These are phyloP conservation scores for Penicillium thymicola DNA, from an alignment of 2,329 filamentous ascomycete species.

Conservation along the genomic window DNA sequence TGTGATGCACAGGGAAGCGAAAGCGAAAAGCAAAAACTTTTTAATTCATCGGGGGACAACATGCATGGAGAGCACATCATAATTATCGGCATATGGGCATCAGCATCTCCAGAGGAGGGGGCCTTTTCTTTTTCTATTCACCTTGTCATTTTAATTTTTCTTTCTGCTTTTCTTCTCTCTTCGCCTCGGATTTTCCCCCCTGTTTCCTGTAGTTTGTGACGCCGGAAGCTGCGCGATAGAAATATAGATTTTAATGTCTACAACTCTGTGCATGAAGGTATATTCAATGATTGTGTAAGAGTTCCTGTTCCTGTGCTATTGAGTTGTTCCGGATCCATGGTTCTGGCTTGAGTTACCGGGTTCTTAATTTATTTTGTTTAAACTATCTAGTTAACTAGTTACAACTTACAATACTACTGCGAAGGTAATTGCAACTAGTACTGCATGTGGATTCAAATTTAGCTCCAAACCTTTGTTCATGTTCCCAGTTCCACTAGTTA, in stretches of 20 bases:
- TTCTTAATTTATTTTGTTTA: neutral
- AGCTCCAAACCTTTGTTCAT: no score
- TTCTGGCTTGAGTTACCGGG: neutral
- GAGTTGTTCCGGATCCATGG: neutral
- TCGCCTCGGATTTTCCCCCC: slow-evolving; percentile 18
- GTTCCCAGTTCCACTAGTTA: no score
- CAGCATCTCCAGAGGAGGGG: slow-evolving; percentile 17
- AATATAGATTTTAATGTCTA: slow-evolving; percentile 24
- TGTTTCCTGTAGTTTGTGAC: slow-evolving; percentile 15
- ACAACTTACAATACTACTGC: no score
- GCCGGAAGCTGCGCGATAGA: slow-evolving; percentile 15
- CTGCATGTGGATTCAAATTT: no score
- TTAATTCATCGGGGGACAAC: slow-evolving; percentile 15
- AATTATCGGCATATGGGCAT: slow-evolving; percentile 27
- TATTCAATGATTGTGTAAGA: no score
- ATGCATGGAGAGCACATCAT: slow-evolving; percentile 19
- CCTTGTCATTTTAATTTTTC: slow-evolving; percentile 11
- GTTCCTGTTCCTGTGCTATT: neutral
- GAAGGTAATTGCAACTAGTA: no score
- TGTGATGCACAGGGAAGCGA: slow-evolving; percentile 22
- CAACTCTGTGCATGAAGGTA: neutral
- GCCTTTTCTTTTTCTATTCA: slow-evolving; percentile 12
- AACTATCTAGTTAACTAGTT: no score
- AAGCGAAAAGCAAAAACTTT: slow-evolving; percentile 15
- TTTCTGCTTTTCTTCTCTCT: slow-evolving; percentile 9